These are phyloP conservation scores for Starmerella gropengiesseri DNA, from an alignment of 805 yeast species.

Conservation along the genomic window DNA sequence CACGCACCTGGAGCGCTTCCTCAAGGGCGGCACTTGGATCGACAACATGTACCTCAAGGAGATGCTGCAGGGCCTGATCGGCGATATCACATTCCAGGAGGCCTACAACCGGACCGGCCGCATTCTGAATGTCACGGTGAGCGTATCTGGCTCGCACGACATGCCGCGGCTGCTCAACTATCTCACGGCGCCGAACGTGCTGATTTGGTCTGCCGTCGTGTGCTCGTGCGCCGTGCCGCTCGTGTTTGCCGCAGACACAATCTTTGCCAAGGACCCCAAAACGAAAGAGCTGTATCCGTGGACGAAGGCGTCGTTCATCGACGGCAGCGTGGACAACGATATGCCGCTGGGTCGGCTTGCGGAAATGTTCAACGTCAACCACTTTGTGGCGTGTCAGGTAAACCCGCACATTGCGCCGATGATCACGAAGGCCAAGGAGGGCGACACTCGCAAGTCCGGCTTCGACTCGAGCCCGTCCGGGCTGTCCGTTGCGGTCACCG, in stretches of 20 bases:
- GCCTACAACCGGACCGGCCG: slow-evolving; percentile 90
- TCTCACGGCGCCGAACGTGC: slow-evolving; percentile 84
- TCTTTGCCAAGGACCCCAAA: slow-evolving; percentile 68
- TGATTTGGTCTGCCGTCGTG: slow-evolving; percentile 79
- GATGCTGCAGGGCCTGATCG: slow-evolving; percentile 69
- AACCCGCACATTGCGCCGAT: slow-evolving; percentile 93
- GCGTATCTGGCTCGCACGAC: slow-evolving; percentile 82
- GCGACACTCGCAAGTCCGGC: background rate
- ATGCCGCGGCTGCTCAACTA: slow-evolving; percentile 82
- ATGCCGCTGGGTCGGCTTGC: slow-evolving; percentile 80
- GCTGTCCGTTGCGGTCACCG: background rate
- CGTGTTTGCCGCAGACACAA: slow-evolving; percentile 72
- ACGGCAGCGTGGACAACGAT: slow-evolving; percentile 93
- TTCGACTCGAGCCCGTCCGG: background rate
- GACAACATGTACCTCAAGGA: slow-evolving; percentile 59
- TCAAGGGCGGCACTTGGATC: slow-evolving; percentile 83
- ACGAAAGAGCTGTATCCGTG: slow-evolving; percentile 71
- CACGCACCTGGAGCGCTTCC: slow-evolving; percentile 45
- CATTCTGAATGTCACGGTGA: slow-evolving; percentile 86
- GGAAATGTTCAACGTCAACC: slow-evolving; percentile 96
- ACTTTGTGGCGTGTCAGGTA: slow-evolving; percentile 94
- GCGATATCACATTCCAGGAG: slow-evolving; percentile 85
- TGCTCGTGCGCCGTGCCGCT: slow-evolving; percentile 95
- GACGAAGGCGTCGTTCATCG: slow-evolving; percentile 76
- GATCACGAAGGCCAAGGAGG: slow-evolving; percentile 27